These are phyloP conservation scores for Cenchrus purpureus DNA, from an alignment of 176 grass and related monocot genomes.

Conservation along the genomic window DNA sequence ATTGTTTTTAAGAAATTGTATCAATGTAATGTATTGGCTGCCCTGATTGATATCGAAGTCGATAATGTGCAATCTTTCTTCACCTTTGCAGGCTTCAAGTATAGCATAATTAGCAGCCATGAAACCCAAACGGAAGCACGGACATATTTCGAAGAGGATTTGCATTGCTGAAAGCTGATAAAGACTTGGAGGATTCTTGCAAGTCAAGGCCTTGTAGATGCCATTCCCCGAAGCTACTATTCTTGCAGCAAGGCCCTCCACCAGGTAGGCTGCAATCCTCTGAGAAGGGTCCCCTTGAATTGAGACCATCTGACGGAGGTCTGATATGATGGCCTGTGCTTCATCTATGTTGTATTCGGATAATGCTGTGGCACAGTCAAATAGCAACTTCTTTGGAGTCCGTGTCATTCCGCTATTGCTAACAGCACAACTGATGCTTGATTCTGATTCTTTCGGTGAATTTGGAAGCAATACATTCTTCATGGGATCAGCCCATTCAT, in stretches of 20 bases:
- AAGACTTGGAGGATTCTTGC: conserved; percentile 83
- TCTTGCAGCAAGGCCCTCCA: conserved; percentile 91
- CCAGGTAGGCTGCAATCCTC: conserved; percentile 88
- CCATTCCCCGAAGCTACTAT: conserved; percentile 84
- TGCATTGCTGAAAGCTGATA: conserved; percentile 99
- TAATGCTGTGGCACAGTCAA: conserved; percentile 70
- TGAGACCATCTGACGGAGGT: conserved; percentile 87
- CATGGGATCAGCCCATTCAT: conserved; percentile 75
- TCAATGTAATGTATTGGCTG: conserved; percentile 88
- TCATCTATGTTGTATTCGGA: conserved; percentile 69
- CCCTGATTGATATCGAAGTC: conserved; percentile 99
- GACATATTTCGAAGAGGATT: conserved; percentile 95
- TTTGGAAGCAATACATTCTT: conserved; percentile 63
- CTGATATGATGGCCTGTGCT: conserved; percentile 82
- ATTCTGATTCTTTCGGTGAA: conserved; percentile 95
- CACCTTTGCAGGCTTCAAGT: conserved; percentile 80
- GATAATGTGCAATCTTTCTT: conserved; percentile 87
- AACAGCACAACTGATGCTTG: conserved; percentile 70
- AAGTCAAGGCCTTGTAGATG: conserved; percentile 92
- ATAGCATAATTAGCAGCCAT: conserved; percentile 96
- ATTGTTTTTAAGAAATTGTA: conserved; percentile 68
- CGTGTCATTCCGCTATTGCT: conserved; percentile 62
- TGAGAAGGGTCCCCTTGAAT: conserved; percentile 90
- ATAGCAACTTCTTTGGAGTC: conserved; percentile 89
- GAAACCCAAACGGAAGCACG: conserved; percentile 91